phyloP scores from a whole-genome alignment of 192 early-diverging fungal genomes.

The Kappamyces sp. region DNA sequence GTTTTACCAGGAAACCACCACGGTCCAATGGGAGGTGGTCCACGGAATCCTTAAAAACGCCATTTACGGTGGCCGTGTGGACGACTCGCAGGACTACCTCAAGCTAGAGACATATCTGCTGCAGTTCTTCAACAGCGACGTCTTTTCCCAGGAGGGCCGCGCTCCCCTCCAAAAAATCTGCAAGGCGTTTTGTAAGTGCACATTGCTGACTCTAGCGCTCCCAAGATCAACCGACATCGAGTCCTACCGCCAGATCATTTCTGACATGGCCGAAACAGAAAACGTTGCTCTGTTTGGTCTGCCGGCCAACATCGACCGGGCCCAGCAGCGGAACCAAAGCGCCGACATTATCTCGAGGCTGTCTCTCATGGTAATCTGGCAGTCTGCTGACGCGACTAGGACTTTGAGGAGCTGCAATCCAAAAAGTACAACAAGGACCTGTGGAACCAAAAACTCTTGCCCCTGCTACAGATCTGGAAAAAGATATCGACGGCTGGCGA shows the following conservation, averaged over 20 bases:
- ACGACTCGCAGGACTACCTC: slow-evolving; percentile 40
- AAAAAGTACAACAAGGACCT: slow-evolving; percentile 38
- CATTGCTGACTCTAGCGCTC: slow-evolving; percentile 20
- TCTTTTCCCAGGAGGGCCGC: slow-evolving; percentile 32
- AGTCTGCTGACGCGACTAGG: slow-evolving; percentile 15
- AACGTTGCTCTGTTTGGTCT: slow-evolving; percentile 39
- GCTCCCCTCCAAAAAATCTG: slow-evolving; percentile 35
- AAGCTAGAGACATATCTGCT: slow-evolving; percentile 42
- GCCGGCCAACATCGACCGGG: slow-evolving; percentile 47
- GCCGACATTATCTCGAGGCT: slow-evolving; percentile 33
- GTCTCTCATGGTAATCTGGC: slow-evolving; percentile 28
- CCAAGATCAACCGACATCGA: slow-evolving; percentile 35
- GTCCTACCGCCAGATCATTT: slow-evolving; percentile 33
- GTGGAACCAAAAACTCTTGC: slow-evolving; percentile 40
- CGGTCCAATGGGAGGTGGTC: slow-evolving; percentile 41
- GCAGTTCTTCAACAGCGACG: slow-evolving; percentile 52
- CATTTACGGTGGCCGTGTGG: slow-evolving; percentile 57
- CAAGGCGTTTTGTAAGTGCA: slow-evolving; percentile 31
- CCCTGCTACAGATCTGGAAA: slow-evolving; percentile 47
- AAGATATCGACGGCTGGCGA: slow-evolving; percentile 38
- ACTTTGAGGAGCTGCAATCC: slow-evolving; percentile 24
- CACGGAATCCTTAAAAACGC: slow-evolving; percentile 51
- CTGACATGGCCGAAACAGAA: slow-evolving; percentile 40
- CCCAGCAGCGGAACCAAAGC: slow-evolving; percentile 31
- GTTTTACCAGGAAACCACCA: slow-evolving; percentile 26